Conservation (phyloP, 495 filamentous ascomycete genomes). For the Cryomyces minteri region DNA sequence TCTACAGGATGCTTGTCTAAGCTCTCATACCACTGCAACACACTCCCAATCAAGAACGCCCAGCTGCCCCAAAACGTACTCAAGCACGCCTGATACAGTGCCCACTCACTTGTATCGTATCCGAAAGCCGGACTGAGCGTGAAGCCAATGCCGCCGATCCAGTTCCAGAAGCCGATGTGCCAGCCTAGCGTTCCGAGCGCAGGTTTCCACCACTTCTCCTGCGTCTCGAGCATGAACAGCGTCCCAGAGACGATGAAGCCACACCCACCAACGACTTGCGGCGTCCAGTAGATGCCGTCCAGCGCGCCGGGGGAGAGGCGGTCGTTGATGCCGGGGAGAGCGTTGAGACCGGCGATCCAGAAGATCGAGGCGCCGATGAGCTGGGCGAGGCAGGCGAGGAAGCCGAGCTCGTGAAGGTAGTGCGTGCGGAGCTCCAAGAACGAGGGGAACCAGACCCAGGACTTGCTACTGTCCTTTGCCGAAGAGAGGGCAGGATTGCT, state of each 20-base stretch:
- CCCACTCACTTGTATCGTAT: constrained; percentile 23
- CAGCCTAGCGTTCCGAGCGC: constrained; percentile 39
- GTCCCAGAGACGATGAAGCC: constrained; percentile 42
- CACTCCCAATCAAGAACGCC: constrained; percentile 49
- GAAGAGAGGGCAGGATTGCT: constrained; percentile 4
- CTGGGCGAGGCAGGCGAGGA: constrained; percentile 42
- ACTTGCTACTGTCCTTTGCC: background rate
- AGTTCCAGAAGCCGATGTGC: constrained; percentile 40
- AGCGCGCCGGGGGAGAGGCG: constrained; percentile 26
- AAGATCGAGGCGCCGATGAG: constrained; percentile 46
- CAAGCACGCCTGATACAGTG: constrained; percentile 35
- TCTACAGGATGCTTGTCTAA: constrained; percentile 41
- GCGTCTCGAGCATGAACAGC: constrained; percentile 54
- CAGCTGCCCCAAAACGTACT: constrained; percentile 52
- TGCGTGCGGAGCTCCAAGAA: constrained; percentile 36
- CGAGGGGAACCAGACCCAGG: constrained; percentile 45
- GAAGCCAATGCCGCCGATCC: constrained; percentile 46
- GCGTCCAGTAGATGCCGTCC: constrained; percentile 46
- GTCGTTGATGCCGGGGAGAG: constrained; percentile 37
- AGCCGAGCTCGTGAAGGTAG: constrained; percentile 50
- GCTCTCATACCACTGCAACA: constrained; percentile 47
- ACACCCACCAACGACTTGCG: constrained; percentile 46
- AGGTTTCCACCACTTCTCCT: constrained; percentile 45
- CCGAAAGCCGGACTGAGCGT: constrained; percentile 50
- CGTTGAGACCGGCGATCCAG: constrained; percentile 50